Conservation (phyloP, 2,329 filamentous ascomycete species). For the Gnomoniopsis sp. region DNA sequence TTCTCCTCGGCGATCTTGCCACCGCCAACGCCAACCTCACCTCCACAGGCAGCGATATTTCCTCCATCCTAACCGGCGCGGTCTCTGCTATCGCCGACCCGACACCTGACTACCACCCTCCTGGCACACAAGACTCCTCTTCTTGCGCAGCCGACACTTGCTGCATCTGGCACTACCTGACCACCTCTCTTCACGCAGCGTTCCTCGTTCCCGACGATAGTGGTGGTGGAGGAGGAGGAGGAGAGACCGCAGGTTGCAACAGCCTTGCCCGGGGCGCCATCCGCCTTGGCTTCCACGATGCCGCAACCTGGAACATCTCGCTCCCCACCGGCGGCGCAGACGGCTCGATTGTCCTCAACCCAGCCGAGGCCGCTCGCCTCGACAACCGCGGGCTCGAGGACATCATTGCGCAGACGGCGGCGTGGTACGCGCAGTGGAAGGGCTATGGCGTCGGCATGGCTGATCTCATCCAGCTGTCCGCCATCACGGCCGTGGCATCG, state of each 20-base stretch:
- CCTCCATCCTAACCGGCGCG: background rate
- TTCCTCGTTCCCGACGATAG: slow-evolving; percentile 18
- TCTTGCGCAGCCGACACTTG: slow-evolving; percentile 26
- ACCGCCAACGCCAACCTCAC: background rate
- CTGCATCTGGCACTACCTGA: slow-evolving; percentile 38
- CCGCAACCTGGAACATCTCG: slow-evolving; percentile 35
- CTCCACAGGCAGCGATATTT: slow-evolving; percentile 3
- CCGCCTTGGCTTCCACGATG: slow-evolving; percentile 45
- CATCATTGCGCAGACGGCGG: slow-evolving; percentile 34
- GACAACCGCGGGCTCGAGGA: slow-evolving; percentile 45
- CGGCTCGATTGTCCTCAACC: slow-evolving; percentile 39
- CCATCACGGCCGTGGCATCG: slow-evolving; percentile 42
- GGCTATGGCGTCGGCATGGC: slow-evolving; percentile 42
- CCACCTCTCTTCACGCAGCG: slow-evolving; percentile 30
- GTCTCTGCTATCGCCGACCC: slow-evolving; percentile 4
- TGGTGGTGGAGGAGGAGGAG: too few relatives aligned
- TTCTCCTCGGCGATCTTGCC: slow-evolving; percentile 6
- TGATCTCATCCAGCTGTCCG: slow-evolving; percentile 51
- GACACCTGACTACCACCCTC: background rate
- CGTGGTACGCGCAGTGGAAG: slow-evolving; percentile 36
- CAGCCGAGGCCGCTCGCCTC: slow-evolving; percentile 31
- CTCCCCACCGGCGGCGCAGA: slow-evolving; percentile 40
- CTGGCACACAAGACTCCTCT: slow-evolving; percentile 16
- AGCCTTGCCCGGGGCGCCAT: slow-evolving; percentile 40
- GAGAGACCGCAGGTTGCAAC: too few relatives aligned